Percentiles rank a stretch among this genome's conserved stretches.
Conservation (phyloP, 345 rosid genomes). For the Kernera saxatilis region DNA sequence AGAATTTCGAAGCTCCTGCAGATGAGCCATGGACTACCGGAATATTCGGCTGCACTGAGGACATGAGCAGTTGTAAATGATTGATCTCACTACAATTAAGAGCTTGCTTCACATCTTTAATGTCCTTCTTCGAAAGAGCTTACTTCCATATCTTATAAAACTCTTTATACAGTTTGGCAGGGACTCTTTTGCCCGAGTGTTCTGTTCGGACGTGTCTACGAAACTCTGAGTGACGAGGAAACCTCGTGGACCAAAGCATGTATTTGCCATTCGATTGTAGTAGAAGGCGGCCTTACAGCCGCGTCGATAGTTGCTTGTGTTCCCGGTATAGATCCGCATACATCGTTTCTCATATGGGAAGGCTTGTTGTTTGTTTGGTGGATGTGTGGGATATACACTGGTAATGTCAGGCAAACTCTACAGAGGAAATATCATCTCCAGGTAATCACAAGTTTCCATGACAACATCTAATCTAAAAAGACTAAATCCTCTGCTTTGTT, state of each 20-base stretch:
- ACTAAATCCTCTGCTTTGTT: background rate
- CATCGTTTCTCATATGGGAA: constrained; percentile 79
- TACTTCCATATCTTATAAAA: background rate
- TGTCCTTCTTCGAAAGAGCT: background rate
- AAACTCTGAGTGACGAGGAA: constrained; percentile 75
- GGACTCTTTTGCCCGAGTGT: constrained; percentile 93
- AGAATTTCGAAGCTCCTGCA: constrained; percentile 71
- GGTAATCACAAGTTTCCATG: constrained; percentile 36
- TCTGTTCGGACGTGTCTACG: constrained; percentile 79
- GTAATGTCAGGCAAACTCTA: constrained; percentile 67
- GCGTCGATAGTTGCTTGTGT: constrained; percentile 61
- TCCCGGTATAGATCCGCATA: constrained; percentile 72
- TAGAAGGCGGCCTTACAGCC: constrained; percentile 80
- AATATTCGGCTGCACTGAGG: constrained; percentile 85
- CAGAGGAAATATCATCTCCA: constrained; percentile 88
- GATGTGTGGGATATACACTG: constrained; percentile 98
- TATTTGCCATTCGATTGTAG: constrained; percentile 69
- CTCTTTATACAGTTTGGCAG: constrained; percentile 57
- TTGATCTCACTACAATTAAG: background rate
- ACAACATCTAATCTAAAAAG: background rate
- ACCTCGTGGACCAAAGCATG: constrained; percentile 83
- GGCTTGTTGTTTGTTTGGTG: constrained; percentile 94
- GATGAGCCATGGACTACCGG: constrained; percentile 97
- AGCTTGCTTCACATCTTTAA: background rate
- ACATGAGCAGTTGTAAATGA: constrained; percentile 65